phyloP scores from a whole-genome alignment of 257 asterid genomes.

The Scutellaria minor region DNA sequence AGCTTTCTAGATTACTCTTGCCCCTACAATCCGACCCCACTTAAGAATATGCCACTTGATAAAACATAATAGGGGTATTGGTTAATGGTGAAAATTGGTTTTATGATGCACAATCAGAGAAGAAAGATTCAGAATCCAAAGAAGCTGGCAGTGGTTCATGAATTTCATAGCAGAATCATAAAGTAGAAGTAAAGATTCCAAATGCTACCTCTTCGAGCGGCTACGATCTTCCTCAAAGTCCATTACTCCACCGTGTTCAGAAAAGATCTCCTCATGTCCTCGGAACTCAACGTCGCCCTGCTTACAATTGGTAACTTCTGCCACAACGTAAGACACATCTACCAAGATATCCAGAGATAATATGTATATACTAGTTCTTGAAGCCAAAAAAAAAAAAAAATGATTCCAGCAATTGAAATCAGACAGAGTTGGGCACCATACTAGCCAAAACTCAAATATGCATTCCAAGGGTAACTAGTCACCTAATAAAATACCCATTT shows the following conservation, averaged over 20 bases:
- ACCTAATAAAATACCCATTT: constrained; percentile 16
- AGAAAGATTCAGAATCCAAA: neutral
- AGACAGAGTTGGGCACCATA: constrained; percentile 22
- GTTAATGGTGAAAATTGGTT: neutral
- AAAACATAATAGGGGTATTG: neutral
- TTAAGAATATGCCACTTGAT: neutral
- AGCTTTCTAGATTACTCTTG: constrained; percentile 8
- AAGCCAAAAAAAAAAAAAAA: constrained; percentile 12
- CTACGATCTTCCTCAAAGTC: constrained; percentile 89
- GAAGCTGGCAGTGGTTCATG: neutral
- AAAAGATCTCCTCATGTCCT: constrained; percentile 86
- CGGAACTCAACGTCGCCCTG: constrained; percentile 82
- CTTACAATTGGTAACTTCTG: constrained; percentile 95
- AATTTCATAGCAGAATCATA: constrained; percentile 29
- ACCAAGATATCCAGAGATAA: constrained; percentile 60
- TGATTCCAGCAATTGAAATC: neutral
- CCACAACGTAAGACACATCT: constrained; percentile 92
- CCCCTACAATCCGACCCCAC: neutral
- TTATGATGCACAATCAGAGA: neutral
- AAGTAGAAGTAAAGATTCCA: constrained; percentile 24
- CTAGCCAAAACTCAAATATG: neutral
- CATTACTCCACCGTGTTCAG: constrained; percentile 98
- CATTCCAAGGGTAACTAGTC: constrained; percentile 20
- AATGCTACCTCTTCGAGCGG: constrained; percentile 84
- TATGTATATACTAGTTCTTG: constrained; percentile 36